phyloP scores from a whole-genome alignment of 345 rosid species.

The Gossypium sturtianum region DNA sequence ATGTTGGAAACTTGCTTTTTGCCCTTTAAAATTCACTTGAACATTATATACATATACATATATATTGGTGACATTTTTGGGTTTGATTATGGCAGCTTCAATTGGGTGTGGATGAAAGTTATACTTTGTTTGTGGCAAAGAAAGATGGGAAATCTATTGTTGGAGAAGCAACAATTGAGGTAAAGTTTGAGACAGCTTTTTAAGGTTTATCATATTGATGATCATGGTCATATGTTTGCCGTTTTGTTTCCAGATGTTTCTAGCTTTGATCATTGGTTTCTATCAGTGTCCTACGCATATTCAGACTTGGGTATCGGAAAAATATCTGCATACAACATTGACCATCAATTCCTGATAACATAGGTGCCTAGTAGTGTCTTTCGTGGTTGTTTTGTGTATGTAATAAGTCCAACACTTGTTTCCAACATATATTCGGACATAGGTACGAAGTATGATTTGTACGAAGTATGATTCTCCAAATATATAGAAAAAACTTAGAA shows the following conservation, averaged over 20 bases:
- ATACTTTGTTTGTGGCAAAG: slow-evolving; percentile 38
- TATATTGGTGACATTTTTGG: not conserved
- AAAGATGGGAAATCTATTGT: slow-evolving; percentile 42
- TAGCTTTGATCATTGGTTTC: not conserved
- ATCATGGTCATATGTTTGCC: not conserved
- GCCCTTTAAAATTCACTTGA: not conserved
- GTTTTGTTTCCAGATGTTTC: not conserved
- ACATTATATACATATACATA: not conserved
- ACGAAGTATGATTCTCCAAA: too few relatives aligned
- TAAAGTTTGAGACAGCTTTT: slow-evolving; percentile 18
- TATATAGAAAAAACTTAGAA: too few relatives aligned
- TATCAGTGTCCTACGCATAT: not conserved
- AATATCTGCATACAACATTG: not conserved
- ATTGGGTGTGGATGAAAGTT: slow-evolving; percentile 45
- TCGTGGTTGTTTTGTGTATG: not conserved
- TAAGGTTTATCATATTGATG: not conserved
- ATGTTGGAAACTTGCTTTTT: slow-evolving; percentile 26
- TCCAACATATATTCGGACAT: too few relatives aligned
- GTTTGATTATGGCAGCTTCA: slow-evolving; percentile 24
- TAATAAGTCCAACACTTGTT: too few relatives aligned
- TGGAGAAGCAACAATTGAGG: slow-evolving; percentile 74
- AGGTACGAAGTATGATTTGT: too few relatives aligned
- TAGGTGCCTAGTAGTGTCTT: not conserved
- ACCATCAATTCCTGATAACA: not conserved
- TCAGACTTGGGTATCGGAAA: too few relatives aligned